These are phyloP conservation scores for Rhipidocladum racemiflorum DNA, from an alignment of 176 grass and related monocot genomes.

Conservation along the genomic window DNA sequence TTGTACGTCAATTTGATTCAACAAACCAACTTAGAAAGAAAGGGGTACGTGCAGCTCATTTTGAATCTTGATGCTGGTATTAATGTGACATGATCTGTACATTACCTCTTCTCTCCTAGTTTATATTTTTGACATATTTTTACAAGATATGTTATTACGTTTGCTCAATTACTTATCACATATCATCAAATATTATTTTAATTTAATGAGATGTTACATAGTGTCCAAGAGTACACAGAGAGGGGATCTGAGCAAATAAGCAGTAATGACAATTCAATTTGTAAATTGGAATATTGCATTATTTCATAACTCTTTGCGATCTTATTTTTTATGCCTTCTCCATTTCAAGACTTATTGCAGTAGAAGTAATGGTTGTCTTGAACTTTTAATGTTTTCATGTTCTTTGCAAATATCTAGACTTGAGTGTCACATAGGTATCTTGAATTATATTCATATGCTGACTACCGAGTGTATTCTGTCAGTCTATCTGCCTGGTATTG, in stretches of 20 bases:
- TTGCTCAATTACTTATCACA: background rate
- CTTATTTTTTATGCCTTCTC: background rate
- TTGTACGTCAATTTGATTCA: conserved; percentile 82
- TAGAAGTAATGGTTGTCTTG: background rate
- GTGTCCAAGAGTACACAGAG: background rate
- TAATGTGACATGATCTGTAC: background rate
- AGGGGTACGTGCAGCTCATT: conserved; percentile 52
- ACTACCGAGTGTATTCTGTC: background rate
- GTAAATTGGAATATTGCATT: conserved; percentile 10
- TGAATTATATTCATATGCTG: background rate
- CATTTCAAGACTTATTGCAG: background rate
- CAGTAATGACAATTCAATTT: background rate
- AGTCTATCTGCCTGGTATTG: background rate
- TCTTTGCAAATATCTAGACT: conserved; percentile 1
- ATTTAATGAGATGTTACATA: background rate
- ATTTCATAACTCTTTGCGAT: background rate
- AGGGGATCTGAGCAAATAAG: background rate
- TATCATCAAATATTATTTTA: conserved; percentile 4
- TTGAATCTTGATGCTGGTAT: background rate
- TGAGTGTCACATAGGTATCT: background rate
- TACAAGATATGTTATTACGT: background rate
- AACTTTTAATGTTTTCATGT: background rate
- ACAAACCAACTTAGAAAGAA: conserved; percentile 92
- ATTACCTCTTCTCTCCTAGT: background rate
- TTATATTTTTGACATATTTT: background rate